Base-by-base conservation (phyloP, 75 land plant species). In the Picea glauca region DNA sequence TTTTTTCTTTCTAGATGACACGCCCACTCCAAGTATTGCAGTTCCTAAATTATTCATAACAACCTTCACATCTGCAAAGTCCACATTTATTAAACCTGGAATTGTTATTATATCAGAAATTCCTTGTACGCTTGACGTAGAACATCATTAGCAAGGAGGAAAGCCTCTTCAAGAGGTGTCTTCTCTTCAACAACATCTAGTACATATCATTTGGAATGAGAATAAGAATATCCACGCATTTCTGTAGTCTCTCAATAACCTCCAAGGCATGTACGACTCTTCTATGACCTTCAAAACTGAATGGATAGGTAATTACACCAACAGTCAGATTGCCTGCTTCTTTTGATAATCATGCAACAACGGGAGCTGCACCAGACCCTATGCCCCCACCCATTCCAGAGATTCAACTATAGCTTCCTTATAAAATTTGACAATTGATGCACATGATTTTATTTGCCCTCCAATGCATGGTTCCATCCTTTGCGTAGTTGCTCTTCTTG, bases 281-380 rank as follows among this genome's bases (percentile, higher is more conserved):
- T 76, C 96, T 93, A 61, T 97, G 91, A 32, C 98, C 98, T 84
- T 96, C 98, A 83, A 96, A 96, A 74, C 93, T 94, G 86, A 96
- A 96, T 18, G 96, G 96, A 82, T 90, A 91, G 9, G 98, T 96
- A 33, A 93, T 96, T 4, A 96, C 26, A 26, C 26, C 26, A 26
- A 26, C 26, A 26, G 26, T 26, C 73, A 96, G 80, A 77, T 93
- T 86, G 7, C 98, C 96, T 46, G 87, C 90, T 62, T 96, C 97
- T 77, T 90, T 93, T 33, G 98, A 81, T 78, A 96, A 84, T 68
- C 93, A 91, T 11, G 97, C 96, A 79, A 96, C 94, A 59, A 93
- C 97, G 35, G 96, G 97, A 67, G 97, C 94, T 66, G 94, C 98
- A 72, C 98, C 94, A 50, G 94, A 92, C n/a, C 98, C 96, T 23